phyloP scores from a whole-genome alignment of 2,329 filamentous ascomycete genomes.

The Fusarium sublunatum region DNA sequence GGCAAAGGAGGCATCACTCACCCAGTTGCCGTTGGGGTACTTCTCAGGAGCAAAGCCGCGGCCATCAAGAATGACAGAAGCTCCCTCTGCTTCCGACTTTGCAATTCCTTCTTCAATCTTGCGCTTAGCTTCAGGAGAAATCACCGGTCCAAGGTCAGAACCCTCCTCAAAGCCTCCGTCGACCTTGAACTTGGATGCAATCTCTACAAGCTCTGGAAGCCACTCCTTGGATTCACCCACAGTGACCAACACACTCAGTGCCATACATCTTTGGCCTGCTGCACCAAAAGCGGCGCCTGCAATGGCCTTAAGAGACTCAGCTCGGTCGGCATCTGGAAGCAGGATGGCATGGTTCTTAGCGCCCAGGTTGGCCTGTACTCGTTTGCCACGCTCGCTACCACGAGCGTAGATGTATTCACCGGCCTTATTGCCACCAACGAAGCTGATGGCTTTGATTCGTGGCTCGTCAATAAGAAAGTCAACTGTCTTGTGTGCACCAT shows the following conservation, averaged over 20 bases:
- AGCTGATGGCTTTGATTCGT: constrained; percentile 80
- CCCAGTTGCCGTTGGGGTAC: too few relatives aligned
- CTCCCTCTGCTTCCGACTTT: constrained; percentile 77
- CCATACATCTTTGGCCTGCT: constrained; percentile 84
- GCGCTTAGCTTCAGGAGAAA: constrained; percentile 47
- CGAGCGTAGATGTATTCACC: constrained; percentile 82
- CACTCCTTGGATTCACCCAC: constrained; percentile 80
- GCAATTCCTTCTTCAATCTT: constrained; percentile 57
- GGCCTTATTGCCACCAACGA: constrained; percentile 82
- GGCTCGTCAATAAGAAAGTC: constrained; percentile 84
- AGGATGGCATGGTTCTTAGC: constrained; percentile 86
- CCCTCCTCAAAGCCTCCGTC: constrained; percentile 81
- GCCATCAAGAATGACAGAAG: constrained; percentile 78
- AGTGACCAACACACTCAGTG: constrained; percentile 78
- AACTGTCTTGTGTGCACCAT: constrained; percentile 78
- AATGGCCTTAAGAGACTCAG: constrained; percentile 80
- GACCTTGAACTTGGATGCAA: constrained; percentile 74
- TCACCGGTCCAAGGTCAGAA: constrained; percentile 79
- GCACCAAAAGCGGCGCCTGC: constrained; percentile 82
- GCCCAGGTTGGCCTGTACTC: constrained; percentile 82
- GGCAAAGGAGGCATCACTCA: too few relatives aligned
- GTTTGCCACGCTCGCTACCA: constrained; percentile 81
- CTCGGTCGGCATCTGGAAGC: constrained; percentile 83
- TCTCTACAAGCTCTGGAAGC: constrained; percentile 77
- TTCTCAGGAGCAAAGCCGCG: constrained; percentile 71